Evolutionary conservation across 306 rosid species (phyloP).

Genomic region (Datisca glomerata): DNA sequence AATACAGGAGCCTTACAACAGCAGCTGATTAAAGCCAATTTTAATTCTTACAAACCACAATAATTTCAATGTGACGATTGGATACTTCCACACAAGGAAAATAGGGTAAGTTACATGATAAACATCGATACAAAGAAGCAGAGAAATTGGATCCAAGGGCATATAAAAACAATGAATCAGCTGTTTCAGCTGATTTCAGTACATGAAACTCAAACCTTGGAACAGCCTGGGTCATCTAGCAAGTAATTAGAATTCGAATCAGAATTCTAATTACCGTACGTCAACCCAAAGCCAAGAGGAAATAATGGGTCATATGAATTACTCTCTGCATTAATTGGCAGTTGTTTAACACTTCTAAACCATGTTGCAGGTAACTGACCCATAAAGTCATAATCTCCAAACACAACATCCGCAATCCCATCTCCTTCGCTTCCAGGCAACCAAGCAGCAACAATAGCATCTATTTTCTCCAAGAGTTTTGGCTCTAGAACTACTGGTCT

Average conservation of each 20-base stretch:
- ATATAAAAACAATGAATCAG: neutral
- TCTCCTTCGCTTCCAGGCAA: slow-evolving; percentile 80
- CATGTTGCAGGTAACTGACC: slow-evolving; percentile 76
- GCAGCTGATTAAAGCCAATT: too few species aligned
- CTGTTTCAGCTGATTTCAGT: neutral
- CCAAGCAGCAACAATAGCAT: slow-evolving; percentile 84
- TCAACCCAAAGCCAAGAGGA: slow-evolving; percentile 62
- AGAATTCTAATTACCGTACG: slow-evolving; percentile 4
- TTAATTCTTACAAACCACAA: too few species aligned
- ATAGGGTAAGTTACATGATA: too few species aligned
- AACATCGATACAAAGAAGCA: too few species aligned
- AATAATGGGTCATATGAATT: slow-evolving; percentile 41
- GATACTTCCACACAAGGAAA: too few species aligned
- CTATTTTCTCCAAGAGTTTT: slow-evolving; percentile 39
- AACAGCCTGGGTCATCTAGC: too few species aligned
- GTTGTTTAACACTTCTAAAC: slow-evolving; percentile 46
- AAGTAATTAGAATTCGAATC: neutral
- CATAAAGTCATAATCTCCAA: slow-evolving; percentile 55
- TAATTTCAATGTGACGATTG: too few species aligned
- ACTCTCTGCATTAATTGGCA: slow-evolving; percentile 19
- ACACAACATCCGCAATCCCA: slow-evolving; percentile 70
- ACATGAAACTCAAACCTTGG: slow-evolving; percentile 3
- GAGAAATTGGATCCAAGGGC: neutral
- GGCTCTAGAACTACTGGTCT: slow-evolving; percentile 66
- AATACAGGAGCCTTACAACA: too few species aligned